Percentiles rank a stretch among this genome's conserved stretches.
Evolutionary conservation across 345 rosid species (phyloP).

Genomic region (Eucalyptus melliodora): DNA sequence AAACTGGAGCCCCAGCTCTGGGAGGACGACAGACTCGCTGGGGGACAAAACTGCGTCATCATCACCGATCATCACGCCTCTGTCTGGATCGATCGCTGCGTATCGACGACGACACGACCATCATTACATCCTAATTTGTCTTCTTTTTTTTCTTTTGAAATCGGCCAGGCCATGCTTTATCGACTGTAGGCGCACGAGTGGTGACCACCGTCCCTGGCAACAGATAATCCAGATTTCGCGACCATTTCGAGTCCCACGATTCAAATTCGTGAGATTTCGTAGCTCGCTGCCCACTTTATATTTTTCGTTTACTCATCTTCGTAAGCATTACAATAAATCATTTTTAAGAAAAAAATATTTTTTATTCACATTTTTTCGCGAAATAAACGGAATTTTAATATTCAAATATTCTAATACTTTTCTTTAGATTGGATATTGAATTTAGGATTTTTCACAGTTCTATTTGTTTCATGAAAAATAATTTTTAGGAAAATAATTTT

Average conservation of each 20-base stretch:
- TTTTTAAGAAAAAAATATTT: no score
- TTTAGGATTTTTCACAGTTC: accelerated
- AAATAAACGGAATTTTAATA: no score
- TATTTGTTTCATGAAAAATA: no score
- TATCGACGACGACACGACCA: background rate
- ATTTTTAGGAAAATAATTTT: accelerated
- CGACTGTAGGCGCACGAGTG: background rate
- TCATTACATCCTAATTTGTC: background rate
- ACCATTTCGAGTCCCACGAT: background rate
- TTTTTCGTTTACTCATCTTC: accelerated
- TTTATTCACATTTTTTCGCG: accelerated
- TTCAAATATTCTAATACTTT: no score
- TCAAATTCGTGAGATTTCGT: background rate
- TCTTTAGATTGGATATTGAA: background rate
- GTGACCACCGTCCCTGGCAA: background rate
- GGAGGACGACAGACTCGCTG: background rate
- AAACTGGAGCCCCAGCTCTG: background rate
- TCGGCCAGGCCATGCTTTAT: background rate
- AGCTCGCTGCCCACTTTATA: background rate
- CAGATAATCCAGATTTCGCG: background rate
- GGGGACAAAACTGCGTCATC: background rate
- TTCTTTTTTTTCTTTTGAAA: background rate
- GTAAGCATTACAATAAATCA: no score
- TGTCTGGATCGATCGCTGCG: background rate
- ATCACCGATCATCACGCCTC: background rate